Evolutionary conservation across 192 early-diverging fungal species (phyloP).

Genomic region (Martensiomyces pterosporus): DNA sequence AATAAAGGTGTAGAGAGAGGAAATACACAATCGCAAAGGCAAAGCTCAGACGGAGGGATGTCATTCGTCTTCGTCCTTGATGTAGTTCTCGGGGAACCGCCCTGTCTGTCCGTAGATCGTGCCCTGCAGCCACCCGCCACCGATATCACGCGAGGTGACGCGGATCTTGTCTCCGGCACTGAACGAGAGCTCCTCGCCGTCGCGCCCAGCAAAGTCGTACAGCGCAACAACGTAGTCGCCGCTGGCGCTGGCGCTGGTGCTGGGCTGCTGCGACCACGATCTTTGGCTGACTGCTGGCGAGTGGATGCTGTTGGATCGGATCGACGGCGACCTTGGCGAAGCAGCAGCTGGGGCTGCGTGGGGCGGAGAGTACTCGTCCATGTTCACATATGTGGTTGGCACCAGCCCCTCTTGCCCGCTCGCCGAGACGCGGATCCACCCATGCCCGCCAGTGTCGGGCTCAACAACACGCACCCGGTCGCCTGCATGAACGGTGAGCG

Average conservation of each 20-base stretch:
- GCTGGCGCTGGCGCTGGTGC: not conserved
- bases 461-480: constrained; percentile 25
- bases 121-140: constrained; percentile 36
- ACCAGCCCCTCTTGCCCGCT: constrained; percentile 33
- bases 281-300: no score
- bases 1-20: no score
- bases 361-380: constrained; percentile 16
- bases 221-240: constrained; percentile 22
- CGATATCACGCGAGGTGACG: constrained; percentile 21
- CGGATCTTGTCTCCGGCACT: constrained; percentile 25
- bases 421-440: constrained; percentile 26
- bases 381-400: constrained; percentile 35
- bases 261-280: not conserved
- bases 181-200: constrained; percentile 26
- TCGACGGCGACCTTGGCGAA: not conserved
- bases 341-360: no score
- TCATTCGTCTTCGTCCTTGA: constrained; percentile 11
- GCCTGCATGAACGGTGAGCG: constrained; percentile 23
- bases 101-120: constrained; percentile 16
- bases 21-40: no score
- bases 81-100: constrained; percentile 26
- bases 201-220: constrained; percentile 29
- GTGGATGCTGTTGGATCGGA: not conserved
- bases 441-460: constrained; percentile 25
- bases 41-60: no score